Evolutionary conservation across 768 basidiomycete genomes (phyloP).

Genomic region (Lentinula edodes): DNA sequence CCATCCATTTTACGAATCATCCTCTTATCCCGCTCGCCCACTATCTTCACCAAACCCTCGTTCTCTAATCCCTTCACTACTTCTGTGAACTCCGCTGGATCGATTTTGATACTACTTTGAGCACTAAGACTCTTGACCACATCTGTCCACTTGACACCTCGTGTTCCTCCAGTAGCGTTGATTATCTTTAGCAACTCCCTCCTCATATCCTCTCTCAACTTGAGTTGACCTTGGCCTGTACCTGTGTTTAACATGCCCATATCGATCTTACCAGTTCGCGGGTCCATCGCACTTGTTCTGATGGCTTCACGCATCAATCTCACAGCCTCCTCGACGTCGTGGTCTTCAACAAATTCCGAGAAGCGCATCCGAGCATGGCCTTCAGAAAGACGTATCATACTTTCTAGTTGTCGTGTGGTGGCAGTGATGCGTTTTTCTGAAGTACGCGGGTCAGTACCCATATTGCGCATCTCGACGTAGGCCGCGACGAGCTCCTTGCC

Average conservation of each 20-base stretch:
- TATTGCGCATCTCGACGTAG: slow-evolving; percentile 92
- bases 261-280: slow-evolving; percentile 94
- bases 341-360: slow-evolving; percentile 76
- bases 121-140: slow-evolving; percentile 72
- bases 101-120: slow-evolving; percentile 82
- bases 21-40: slow-evolving; percentile 83
- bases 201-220: slow-evolving; percentile 85
- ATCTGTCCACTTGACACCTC: slow-evolving; percentile 76
- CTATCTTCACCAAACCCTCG: slow-evolving; percentile 81
- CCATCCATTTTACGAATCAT: slow-evolving; percentile 67
- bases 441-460: slow-evolving; percentile 82
- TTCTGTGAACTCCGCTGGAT: slow-evolving; percentile 74
- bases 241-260: slow-evolving; percentile 95
- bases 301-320: slow-evolving; percentile 97
- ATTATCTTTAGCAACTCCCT: slow-evolving; percentile 69
- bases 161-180: slow-evolving; percentile 42
- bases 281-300: slow-evolving; percentile 92
- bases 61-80: slow-evolving; percentile 74
- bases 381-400: slow-evolving; percentile 93
- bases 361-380: slow-evolving; percentile 97
- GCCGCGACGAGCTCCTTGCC: slow-evolving; percentile 77
- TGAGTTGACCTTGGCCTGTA: slow-evolving; percentile 80
- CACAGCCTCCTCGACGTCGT: slow-evolving; percentile 86
- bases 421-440: slow-evolving; percentile 95
- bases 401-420: slow-evolving; percentile 95